phyloP scores from a whole-genome alignment of 2,329 filamentous ascomycete genomes.

The Colletotrichum sp. region DNA sequence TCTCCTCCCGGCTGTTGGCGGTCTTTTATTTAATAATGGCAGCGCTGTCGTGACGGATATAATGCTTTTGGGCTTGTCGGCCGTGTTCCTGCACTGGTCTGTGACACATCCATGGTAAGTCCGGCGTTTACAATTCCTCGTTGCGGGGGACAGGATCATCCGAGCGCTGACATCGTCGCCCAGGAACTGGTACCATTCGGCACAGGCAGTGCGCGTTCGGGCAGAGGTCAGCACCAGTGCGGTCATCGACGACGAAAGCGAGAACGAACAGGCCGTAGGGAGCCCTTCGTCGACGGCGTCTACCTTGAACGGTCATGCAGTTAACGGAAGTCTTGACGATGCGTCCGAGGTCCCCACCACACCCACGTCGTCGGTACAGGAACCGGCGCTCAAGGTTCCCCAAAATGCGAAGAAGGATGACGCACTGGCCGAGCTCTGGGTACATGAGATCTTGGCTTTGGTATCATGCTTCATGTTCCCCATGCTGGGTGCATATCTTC shows the following conservation, averaged over 20 bases:
- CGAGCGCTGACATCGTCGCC: slow-evolving; percentile 7
- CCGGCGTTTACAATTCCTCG: background rate
- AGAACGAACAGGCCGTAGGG: slow-evolving; percentile 35
- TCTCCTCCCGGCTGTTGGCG: slow-evolving; percentile 83
- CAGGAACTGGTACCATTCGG: slow-evolving; percentile 77
- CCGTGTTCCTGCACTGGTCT: slow-evolving; percentile 91
- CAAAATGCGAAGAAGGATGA: slow-evolving; percentile 30
- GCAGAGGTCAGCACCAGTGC: slow-evolving; percentile 49
- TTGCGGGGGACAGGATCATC: background rate
- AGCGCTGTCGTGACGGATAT: slow-evolving; percentile 84
- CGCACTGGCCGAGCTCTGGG: slow-evolving; percentile 69
- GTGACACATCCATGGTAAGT: slow-evolving; percentile 86
- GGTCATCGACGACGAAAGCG: slow-evolving; percentile 51
- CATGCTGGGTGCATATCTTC: slow-evolving; percentile 77
- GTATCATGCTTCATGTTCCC: slow-evolving; percentile 81
- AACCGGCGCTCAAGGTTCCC: slow-evolving; percentile 23
- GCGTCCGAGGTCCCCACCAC: slow-evolving; percentile 36
- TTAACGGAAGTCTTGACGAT: slow-evolving; percentile 23
- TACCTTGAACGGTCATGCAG: background rate
- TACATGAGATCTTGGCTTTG: slow-evolving; percentile 78
- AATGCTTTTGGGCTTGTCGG: slow-evolving; percentile 78
- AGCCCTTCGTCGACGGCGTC: slow-evolving; percentile 10
- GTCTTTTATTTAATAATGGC: slow-evolving; percentile 84
- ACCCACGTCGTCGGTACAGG: slow-evolving; percentile 32
- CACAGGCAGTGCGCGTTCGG: slow-evolving; percentile 64